Evolutionary conservation across 495 filamentous ascomycete genomes (phyloP).

Genomic region (Hamigera avellanea): DNA sequence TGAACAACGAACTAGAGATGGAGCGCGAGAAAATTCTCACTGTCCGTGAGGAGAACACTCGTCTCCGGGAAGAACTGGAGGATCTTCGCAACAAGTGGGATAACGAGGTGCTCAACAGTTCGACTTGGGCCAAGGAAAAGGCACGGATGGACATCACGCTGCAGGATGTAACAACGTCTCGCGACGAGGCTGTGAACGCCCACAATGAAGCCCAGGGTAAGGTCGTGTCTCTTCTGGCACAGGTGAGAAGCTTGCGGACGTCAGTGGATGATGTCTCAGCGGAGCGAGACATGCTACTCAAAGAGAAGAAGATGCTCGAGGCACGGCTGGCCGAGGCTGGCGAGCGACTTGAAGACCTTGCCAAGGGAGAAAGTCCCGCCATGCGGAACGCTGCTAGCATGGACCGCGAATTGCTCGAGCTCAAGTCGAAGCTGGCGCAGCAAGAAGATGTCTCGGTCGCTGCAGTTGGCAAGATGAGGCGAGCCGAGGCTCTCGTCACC

Average conservation of each 20-base stretch:
- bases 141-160: slow-evolving; percentile 80
- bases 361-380: slow-evolving; percentile 74
- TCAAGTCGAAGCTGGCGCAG: slow-evolving; percentile 81
- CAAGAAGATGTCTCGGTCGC: slow-evolving; percentile 89
- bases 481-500: slow-evolving; percentile 74
- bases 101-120: slow-evolving; percentile 94
- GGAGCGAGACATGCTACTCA: slow-evolving; percentile 73
- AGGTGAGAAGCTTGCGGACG: slow-evolving; percentile 74
- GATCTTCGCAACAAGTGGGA: slow-evolving; percentile 96
- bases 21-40: slow-evolving; percentile 76
- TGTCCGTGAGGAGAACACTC: slow-evolving; percentile 53
- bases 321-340: slow-evolving; percentile 78
- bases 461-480: slow-evolving; percentile 96
- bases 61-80: slow-evolving; percentile 86
- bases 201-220: slow-evolving; percentile 93
- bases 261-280: slow-evolving; percentile 75
- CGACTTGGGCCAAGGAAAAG: slow-evolving; percentile 98
- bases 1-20: slow-evolving; percentile 86
- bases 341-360: slow-evolving; percentile 83
- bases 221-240: slow-evolving; percentile 81
- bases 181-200: slow-evolving; percentile 84
- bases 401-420: slow-evolving; percentile 80
- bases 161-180: slow-evolving; percentile 76
- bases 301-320: slow-evolving; percentile 87
- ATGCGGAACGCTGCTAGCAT: slow-evolving; percentile 85